Conservation (phyloP, 768 basidiomycete genomes). For the Macrolepiota albuminosa region DNA sequence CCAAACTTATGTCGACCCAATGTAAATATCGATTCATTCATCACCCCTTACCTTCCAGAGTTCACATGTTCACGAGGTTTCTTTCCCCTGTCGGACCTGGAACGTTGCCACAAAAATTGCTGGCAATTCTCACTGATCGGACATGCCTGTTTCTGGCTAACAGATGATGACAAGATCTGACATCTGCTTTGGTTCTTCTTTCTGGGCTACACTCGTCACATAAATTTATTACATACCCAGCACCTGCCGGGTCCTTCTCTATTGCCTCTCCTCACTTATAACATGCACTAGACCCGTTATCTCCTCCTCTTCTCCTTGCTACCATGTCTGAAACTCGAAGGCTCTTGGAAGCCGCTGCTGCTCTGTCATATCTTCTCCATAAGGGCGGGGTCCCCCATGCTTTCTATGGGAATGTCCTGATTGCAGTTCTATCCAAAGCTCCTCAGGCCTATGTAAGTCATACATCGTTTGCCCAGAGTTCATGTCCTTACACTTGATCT, state of each 20-base stretch:
- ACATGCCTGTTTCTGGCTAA: slow-evolving; percentile 38
- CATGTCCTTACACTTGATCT: slow-evolving; percentile 10
- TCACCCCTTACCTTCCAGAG: neutral
- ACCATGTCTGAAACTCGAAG: slow-evolving; percentile 69
- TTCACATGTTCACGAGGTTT: slow-evolving; percentile 3
- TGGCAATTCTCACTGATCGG: slow-evolving; percentile 37
- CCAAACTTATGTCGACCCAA: neutral
- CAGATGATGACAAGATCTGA: slow-evolving; percentile 33
- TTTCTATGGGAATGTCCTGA: slow-evolving; percentile 73
- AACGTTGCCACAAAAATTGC: slow-evolving; percentile 37
- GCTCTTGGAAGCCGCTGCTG: slow-evolving; percentile 71
- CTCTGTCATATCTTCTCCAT: slow-evolving; percentile 63
- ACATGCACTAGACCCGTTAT: slow-evolving; percentile 48
- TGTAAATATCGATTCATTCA: slow-evolving; percentile 1
- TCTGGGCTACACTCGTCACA: slow-evolving; percentile 41
- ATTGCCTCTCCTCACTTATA: slow-evolving; percentile 39
- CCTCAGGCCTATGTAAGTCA: slow-evolving; percentile 60
- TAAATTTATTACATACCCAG: slow-evolving; percentile 47
- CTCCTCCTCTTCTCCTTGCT: slow-evolving; percentile 21
- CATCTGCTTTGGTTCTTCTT: slow-evolving; percentile 40
- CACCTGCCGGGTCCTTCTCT: slow-evolving; percentile 31
- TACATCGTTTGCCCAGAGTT: neutral
- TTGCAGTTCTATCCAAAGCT: slow-evolving; percentile 62
- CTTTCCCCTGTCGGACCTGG: slow-evolving; percentile 24
- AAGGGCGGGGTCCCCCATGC: slow-evolving; percentile 66